Evolutionary conservation across 768 basidiomycete species (phyloP).

Genomic region (Sutorius australiensis): DNA sequence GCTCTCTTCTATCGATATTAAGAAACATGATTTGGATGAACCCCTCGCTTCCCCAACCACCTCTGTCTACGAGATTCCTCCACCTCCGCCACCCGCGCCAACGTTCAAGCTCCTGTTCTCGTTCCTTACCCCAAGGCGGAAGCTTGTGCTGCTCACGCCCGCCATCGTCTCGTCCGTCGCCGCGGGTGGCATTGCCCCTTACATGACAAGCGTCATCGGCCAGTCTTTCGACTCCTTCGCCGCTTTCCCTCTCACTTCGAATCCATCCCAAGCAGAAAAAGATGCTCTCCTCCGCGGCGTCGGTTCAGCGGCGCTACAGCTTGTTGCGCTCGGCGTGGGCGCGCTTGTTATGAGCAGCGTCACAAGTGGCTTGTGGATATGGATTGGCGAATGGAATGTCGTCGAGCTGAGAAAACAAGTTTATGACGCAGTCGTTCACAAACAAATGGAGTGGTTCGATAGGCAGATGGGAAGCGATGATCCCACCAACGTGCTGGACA

Average conservation of each 20-base stretch:
- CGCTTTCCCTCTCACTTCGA: constrained; percentile 43
- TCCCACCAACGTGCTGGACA: constrained; percentile 34
- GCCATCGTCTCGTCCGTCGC: constrained; percentile 57
- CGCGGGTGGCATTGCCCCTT: constrained; percentile 72
- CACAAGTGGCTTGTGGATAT: constrained; percentile 81
- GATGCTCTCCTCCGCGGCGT: constrained; percentile 52
- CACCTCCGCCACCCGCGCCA: constrained; percentile 38
- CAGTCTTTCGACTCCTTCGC: constrained; percentile 73
- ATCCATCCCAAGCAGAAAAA: constrained; percentile 42
- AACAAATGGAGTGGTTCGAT: constrained; percentile 92
- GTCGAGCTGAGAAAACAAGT: constrained; percentile 63
- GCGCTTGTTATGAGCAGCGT: constrained; percentile 70
- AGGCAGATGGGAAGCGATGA: constrained; percentile 62
- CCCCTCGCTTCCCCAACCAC: constrained; percentile 9
- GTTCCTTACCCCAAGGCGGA: constrained; percentile 54
- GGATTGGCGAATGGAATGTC: constrained; percentile 79
- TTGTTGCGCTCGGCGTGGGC: constrained; percentile 61
- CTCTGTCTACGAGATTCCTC: constrained; percentile 17
- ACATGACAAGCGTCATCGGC: constrained; percentile 83
- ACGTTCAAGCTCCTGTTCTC: constrained; percentile 66
- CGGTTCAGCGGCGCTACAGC: constrained; percentile 59
- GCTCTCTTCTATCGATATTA: constrained; percentile 18
- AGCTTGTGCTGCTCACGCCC: constrained; percentile 56
- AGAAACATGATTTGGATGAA: constrained; percentile 9
- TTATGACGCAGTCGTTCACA: constrained; percentile 60